Conservation (phyloP, 1,284 basidiomycete species). For the Leccinum angustisporum region DNA sequence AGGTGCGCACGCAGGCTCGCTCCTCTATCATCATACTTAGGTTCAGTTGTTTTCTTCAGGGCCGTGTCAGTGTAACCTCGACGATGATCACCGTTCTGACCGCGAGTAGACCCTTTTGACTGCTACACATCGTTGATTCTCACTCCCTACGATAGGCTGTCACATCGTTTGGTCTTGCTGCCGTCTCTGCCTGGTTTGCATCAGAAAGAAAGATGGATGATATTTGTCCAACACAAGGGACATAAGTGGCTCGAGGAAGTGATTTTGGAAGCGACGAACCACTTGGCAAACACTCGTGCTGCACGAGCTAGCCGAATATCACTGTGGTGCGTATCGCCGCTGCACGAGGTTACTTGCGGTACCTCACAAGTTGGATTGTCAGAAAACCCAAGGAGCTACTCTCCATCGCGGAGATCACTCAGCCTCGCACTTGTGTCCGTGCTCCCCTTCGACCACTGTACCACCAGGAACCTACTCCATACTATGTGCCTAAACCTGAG, state of each 20-base stretch:
- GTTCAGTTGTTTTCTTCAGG: constrained; percentile 30
- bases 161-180: constrained; percentile 72
- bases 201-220: constrained; percentile 66
- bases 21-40: constrained; percentile 24
- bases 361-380: constrained; percentile 28
- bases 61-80: constrained; percentile 57
- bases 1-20: constrained; percentile 35
- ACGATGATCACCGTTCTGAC: constrained; percentile 74
- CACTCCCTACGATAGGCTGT: constrained; percentile 33
- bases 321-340: constrained; percentile 26
- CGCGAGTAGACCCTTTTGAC: constrained; percentile 34
- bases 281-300: constrained; percentile 43
- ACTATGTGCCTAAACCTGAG: constrained; percentile 16
- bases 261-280: constrained; percentile 49
- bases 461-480: constrained; percentile 25
- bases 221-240: constrained; percentile 65
- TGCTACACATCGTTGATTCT: constrained; percentile 5
- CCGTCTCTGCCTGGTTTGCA: constrained; percentile 76
- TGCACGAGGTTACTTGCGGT: constrained; percentile 23
- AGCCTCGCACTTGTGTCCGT: constrained; percentile 21
- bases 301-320: constrained; percentile 30
- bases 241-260: constrained; percentile 76
- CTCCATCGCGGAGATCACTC: constrained; percentile 28
- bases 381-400: constrained; percentile 24
- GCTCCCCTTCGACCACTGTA: constrained; percentile 18